These are phyloP conservation scores for Melampsora larici-populina DNA, from an alignment of 1,284 basidiomycete species.

Conservation along the genomic window DNA sequence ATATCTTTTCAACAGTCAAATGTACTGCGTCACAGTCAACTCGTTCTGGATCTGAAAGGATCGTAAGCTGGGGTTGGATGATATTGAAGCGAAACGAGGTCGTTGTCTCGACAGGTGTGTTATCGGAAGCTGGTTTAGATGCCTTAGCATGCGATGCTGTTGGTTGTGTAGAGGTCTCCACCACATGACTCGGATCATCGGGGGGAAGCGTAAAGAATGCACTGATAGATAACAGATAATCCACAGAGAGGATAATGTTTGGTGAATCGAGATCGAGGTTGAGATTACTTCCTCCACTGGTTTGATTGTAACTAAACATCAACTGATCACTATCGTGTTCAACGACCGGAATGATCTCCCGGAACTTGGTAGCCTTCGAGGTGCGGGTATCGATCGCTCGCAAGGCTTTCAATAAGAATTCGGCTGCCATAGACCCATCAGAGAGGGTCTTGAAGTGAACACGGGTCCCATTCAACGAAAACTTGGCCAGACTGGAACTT, in stretches of 20 bases:
- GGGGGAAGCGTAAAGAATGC: constrained; percentile 77
- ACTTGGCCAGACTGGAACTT: constrained; percentile 77
- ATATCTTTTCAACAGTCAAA: constrained; percentile 42
- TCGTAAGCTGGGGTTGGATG: constrained; percentile 35
- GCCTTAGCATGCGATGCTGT: constrained; percentile 8
- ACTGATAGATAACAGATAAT: constrained; percentile 82
- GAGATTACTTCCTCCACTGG: constrained; percentile 65
- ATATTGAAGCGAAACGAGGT: constrained; percentile 33
- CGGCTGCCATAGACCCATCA: constrained; percentile 78
- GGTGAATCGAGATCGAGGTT: constrained; percentile 90
- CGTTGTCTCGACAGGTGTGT: neutral
- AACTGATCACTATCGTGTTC: constrained; percentile 87
- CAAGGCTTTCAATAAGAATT: constrained; percentile 81
- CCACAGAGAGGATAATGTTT: constrained; percentile 85
- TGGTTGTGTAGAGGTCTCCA: constrained; percentile 1
- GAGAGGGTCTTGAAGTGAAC: constrained; percentile 79
- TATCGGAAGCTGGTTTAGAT: neutral
- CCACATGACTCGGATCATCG: constrained; percentile 44
- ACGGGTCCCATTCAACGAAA: constrained; percentile 75
- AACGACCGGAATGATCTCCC: constrained; percentile 91
- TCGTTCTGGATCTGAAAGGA: constrained; percentile 42
- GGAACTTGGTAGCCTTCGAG: constrained; percentile 72
- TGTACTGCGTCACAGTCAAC: constrained; percentile 38
- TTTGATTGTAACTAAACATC: constrained; percentile 83
- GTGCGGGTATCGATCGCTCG: constrained; percentile 84